phyloP scores from a whole-genome alignment of 345 rosid species.

The Zanthoxylum bungeanum region DNA sequence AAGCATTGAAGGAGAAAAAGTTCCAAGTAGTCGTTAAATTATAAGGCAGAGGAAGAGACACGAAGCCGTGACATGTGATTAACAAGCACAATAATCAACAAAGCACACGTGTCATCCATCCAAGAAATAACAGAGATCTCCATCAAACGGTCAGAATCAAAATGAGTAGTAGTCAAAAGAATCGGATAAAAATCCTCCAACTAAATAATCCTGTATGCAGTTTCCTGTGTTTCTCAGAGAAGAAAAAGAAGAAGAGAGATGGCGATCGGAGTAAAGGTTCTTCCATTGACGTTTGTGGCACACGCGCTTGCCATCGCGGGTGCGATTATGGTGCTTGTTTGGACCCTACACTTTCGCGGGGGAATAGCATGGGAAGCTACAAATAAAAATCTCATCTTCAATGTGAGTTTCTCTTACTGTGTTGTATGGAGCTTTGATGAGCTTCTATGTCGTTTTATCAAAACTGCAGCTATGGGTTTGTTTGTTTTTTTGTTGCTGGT shows the following conservation, averaged over 20 bases:
- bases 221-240: not conserved
- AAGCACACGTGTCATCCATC: constrained; percentile 8
- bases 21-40: too few relatives aligned
- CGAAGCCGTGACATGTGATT: not conserved
- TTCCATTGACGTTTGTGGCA: constrained; percentile 49
- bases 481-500: too few relatives aligned
- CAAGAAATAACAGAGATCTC: not conserved
- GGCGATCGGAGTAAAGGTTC: constrained; percentile 51
- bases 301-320: constrained; percentile 63
- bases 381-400: constrained; percentile 87
- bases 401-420: constrained; percentile 39
- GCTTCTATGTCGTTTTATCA: not conserved
- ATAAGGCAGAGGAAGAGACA: not conserved
- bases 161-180: too few relatives aligned
- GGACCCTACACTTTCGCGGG: constrained; percentile 74
- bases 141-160: constrained; percentile 9
- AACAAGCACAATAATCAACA: too few relatives aligned
- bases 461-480: too few relatives aligned
- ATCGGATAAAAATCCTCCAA: not conserved
- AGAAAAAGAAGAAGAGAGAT: constrained; percentile 23
- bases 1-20: too few relatives aligned
- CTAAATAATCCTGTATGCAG: not conserved
- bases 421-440: not conserved
- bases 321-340: constrained; percentile 68
- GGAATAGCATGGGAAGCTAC: constrained; percentile 91